Conservation (phyloP, 768 basidiomycete genomes). For the Asterophora parasitica region DNA sequence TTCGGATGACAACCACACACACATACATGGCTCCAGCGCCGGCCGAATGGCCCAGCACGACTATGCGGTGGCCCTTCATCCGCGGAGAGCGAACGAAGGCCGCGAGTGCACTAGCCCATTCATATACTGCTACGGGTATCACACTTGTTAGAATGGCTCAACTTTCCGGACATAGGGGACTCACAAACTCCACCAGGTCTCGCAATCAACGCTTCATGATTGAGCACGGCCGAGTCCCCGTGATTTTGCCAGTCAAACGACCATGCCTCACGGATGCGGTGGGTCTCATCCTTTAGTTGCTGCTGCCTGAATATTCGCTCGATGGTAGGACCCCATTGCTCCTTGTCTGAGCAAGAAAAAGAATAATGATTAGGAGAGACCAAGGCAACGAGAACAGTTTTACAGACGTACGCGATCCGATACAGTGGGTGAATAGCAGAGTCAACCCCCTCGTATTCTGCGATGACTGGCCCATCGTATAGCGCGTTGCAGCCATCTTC, state of each 20-base stretch:
- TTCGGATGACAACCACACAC: slow-evolving; percentile 30
- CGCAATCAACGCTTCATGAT: slow-evolving; percentile 22
- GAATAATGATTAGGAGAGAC: not conserved
- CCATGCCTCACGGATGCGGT: slow-evolving; percentile 35
- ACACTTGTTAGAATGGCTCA: not conserved
- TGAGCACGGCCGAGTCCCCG: slow-evolving; percentile 32
- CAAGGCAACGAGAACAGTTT: not conserved
- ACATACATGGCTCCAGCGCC: slow-evolving; percentile 27
- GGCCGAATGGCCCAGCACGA: slow-evolving; percentile 30
- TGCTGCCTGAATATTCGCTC: slow-evolving; percentile 24
- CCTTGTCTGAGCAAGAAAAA: slow-evolving; percentile 27
- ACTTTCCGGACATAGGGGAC: slow-evolving; percentile 2
- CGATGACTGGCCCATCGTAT: slow-evolving; percentile 23
- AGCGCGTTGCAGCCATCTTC: slow-evolving; percentile 43
- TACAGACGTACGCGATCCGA: slow-evolving; percentile 15
- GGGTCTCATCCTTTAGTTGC: slow-evolving; percentile 11
- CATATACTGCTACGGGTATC: slow-evolving; percentile 19
- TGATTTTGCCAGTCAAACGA: slow-evolving; percentile 36
- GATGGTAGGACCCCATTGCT: slow-evolving; percentile 34
- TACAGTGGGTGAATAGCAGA: slow-evolving; percentile 14
- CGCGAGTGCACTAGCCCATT: slow-evolving; percentile 19
- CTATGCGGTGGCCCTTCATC: slow-evolving; percentile 20
- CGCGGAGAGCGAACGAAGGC: slow-evolving; percentile 12
- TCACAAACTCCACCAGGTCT: slow-evolving; percentile 20
- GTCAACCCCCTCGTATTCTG: slow-evolving; percentile 19